Base-by-base conservation (phyloP, 345 rosid species). In the Corchorus olitorius region DNA sequence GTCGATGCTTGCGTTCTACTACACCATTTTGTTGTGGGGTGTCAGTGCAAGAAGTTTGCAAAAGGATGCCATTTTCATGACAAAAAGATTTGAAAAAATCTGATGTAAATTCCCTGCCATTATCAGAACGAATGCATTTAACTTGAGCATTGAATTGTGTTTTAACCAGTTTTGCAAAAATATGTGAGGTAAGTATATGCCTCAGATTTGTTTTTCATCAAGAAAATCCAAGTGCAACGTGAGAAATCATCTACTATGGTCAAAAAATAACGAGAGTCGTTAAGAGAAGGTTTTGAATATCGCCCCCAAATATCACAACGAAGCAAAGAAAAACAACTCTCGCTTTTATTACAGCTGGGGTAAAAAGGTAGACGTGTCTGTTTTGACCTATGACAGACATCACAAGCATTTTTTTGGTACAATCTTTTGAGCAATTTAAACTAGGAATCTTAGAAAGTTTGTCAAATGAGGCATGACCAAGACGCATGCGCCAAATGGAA, bases 211-310 rank as follows among this genome's bases (percentile, higher is more conserved):
- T 41, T 62, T 37, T 20, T 59, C 22, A 78, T 65, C 0, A 81
- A 53, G 22, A 53, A 41, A 8, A 72, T 13, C 84, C 64, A 75
- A 0, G 73, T 35, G 14, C 8, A 70, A 3, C 33, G 17, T 34
- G 82, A 20, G 66, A 5, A 75, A 72, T 78, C 74, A 53, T 75
- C 65, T 6, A 65, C 54, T 19, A 65, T 54, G 1, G 20, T 73
- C 1, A 19, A 16, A 14, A 65, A 75, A 37, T 33, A 35, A 53
- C 11, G 12, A 2, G 15, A 22, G 5, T 65, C 52, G 7, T 2
- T 39, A 15, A 20, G 73, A 0, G 69, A 46, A 10, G 46, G n/a
- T 1, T 17, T 46, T 1, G 16, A 8, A n/a, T 75, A 41, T 8
- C 3, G 1, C 10, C 77, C 71, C 63, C 34, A 62, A 61, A 53